Evolutionary conservation across 805 yeast species (phyloP).

Genomic region (Candida palmyrensis): DNA sequence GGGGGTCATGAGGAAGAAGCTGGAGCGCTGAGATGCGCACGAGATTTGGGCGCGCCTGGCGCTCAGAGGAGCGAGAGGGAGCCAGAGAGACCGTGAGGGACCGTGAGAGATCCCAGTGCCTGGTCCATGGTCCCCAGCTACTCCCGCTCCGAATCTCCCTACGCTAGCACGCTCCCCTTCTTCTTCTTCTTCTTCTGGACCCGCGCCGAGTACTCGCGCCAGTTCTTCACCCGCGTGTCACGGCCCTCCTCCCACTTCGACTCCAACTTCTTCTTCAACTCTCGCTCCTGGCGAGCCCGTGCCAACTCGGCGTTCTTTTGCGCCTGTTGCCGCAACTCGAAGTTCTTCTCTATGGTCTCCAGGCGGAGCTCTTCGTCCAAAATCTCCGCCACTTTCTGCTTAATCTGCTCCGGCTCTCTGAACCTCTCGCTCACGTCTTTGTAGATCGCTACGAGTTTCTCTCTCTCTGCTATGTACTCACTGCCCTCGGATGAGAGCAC

Average conservation of each 20-base stretch:
- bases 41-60: too few species aligned
- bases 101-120: too few species aligned
- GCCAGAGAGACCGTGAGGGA: too few species aligned
- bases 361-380: conserved; percentile 34
- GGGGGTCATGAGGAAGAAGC: too few species aligned
- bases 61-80: too few species aligned
- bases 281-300: conserved; percentile 35
- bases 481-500: conserved; percentile 15
- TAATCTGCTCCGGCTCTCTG: conserved; percentile 12
- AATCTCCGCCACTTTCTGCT: conserved; percentile 39
- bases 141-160: too few species aligned
- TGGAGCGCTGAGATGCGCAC: too few species aligned
- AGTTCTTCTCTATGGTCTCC: conserved; percentile 21
- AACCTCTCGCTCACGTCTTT: conserved; percentile 10
- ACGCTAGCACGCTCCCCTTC: conserved; percentile 38
- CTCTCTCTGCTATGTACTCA: conserved; percentile 11
- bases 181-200: conserved; percentile 37
- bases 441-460: conserved; percentile 26
- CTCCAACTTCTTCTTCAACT: conserved; percentile 37
- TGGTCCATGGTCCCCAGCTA: too few species aligned
- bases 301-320: conserved; percentile 18
- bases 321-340: conserved; percentile 23
- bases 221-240: conserved; percentile 51
- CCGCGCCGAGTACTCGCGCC: conserved; percentile 49
- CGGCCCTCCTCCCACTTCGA: conserved; percentile 58